These are phyloP conservation scores for Parasarocladium wereldwijsianum DNA, from an alignment of 2,329 filamentous ascomycete genomes.

Conservation along the genomic window DNA sequence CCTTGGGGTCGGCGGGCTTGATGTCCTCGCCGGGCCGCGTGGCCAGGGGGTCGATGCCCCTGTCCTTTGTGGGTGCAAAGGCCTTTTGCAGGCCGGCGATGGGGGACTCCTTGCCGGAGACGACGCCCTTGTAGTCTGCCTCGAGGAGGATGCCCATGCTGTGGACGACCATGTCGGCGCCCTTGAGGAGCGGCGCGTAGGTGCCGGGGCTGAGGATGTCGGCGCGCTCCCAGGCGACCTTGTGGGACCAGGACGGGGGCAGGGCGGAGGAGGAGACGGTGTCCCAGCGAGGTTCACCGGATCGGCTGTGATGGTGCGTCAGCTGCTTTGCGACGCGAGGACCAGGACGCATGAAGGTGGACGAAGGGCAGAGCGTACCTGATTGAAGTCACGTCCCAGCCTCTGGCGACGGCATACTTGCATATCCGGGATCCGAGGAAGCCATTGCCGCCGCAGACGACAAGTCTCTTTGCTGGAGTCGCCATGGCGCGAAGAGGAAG, in stretches of 20 bases:
- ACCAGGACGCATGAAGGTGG: conserved; percentile 3
- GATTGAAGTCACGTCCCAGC: conserved; percentile 86
- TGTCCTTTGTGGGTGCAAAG: conserved; percentile 52
- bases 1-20: conserved; percentile 49
- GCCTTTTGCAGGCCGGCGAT: conserved; percentile 63
- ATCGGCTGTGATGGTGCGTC: conserved; percentile 46
- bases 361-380: conserved; percentile 40
- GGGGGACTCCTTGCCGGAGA: conserved; percentile 74
- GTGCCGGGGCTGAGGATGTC: conserved; percentile 74
- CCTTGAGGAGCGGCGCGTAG: conserved; percentile 62
- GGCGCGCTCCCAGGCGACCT: conserved; percentile 75
- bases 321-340: background rate
- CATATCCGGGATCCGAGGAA: conserved; percentile 85
- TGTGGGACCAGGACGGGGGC: conserved; percentile 66
- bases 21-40: conserved; percentile 44
- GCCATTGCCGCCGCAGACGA: conserved; percentile 88
- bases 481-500: conserved; percentile 26
- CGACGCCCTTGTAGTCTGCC: conserved; percentile 90
- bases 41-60: conserved; percentile 56
- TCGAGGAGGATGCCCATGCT: conserved; percentile 92
- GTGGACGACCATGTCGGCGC: conserved; percentile 78
- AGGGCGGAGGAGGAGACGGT: conserved; percentile 55
- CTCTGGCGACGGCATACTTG: conserved; percentile 69
- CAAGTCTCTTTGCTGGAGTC: conserved; percentile 56
- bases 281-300: conserved; percentile 78